Conservation (phyloP, 345 rosid species). For the Eucalyptus coolabah region DNA sequence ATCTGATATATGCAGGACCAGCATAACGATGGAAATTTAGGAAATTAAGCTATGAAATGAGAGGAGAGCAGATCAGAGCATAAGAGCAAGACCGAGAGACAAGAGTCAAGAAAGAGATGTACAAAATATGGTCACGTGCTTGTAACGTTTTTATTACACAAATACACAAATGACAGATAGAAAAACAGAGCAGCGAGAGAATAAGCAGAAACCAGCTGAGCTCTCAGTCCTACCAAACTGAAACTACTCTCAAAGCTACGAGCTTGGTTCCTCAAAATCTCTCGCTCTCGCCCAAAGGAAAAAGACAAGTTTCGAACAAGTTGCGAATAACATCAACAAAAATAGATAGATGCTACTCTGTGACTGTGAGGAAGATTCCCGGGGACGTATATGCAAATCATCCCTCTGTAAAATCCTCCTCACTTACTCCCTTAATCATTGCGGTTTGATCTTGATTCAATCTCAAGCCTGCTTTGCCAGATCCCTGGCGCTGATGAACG, state of each 20-base stretch:
- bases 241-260: slow-evolving; percentile 29
- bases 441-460: not conserved
- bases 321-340: slow-evolving; percentile 5
- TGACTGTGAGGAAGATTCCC: slow-evolving; percentile 37
- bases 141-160: not conserved
- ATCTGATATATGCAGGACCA: not conserved
- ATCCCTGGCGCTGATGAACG: slow-evolving; percentile 44
- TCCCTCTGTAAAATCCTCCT: slow-evolving; percentile 62
- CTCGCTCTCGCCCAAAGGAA: not conserved
- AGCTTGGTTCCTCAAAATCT: slow-evolving; percentile 17
- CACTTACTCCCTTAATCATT: not conserved
- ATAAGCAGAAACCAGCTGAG: slow-evolving; percentile 59
- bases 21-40: not conserved
- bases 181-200: not conserved
- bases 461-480: slow-evolving; percentile 31
- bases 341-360: not conserved
- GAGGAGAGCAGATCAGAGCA: not conserved
- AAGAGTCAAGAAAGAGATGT: not conserved
- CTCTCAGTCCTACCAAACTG: slow-evolving; percentile 27
- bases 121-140: not conserved
- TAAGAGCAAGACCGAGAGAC: not conserved
- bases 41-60: not conserved
- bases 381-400: slow-evolving; percentile 55
- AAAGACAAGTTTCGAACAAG: not conserved
- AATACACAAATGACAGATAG: slow-evolving; percentile 8